A percentile compares a stretch with the other conserved stretches of the same genome.
These are phyloP conservation scores for Alloascoidea africana DNA, from an alignment of 805 yeast species.

Conservation along the genomic window DNA sequence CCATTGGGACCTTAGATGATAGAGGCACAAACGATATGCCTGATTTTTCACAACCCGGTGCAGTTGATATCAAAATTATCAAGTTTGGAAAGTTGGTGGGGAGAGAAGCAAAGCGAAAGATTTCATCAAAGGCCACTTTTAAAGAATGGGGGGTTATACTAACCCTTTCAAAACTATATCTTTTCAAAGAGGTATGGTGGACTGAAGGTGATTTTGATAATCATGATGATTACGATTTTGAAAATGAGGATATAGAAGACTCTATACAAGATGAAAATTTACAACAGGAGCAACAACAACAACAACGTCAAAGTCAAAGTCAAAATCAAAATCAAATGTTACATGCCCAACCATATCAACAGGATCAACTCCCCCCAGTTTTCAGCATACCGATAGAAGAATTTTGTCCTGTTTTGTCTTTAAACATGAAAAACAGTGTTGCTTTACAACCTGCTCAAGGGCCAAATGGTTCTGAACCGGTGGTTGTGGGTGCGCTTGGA, in stretches of 20 bases:
- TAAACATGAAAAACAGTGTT: not conserved
- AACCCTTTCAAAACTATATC: constrained; percentile 23
- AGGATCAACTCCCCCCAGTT: too few species aligned
- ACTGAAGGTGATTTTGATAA: constrained; percentile 13
- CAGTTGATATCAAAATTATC: constrained; percentile 21
- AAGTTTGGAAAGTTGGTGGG: constrained; percentile 21
- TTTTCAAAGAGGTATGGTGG: constrained; percentile 23
- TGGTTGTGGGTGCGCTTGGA: not conserved
- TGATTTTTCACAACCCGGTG: constrained; percentile 18
- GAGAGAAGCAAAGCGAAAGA: constrained; percentile 18
- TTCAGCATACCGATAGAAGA: not conserved
- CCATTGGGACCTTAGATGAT: constrained; percentile 22
- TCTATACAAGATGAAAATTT: not conserved
- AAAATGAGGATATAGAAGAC: constrained; percentile 1
- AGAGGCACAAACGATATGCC: constrained; percentile 10
- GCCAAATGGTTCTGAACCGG: not conserved
- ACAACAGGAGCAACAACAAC: not conserved
- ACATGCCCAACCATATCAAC: not conserved
- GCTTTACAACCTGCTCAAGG: not conserved
- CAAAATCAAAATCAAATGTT: not conserved
- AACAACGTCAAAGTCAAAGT: not conserved
- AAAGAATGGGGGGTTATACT: constrained; percentile 26
- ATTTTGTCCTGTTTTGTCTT: constrained; percentile 1
- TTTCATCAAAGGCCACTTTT: constrained; percentile 17
- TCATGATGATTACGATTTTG: constrained; percentile 4